Evolutionary conservation across 345 rosid species (phyloP).

Genomic region (Arabidopsis arenosa): DNA sequence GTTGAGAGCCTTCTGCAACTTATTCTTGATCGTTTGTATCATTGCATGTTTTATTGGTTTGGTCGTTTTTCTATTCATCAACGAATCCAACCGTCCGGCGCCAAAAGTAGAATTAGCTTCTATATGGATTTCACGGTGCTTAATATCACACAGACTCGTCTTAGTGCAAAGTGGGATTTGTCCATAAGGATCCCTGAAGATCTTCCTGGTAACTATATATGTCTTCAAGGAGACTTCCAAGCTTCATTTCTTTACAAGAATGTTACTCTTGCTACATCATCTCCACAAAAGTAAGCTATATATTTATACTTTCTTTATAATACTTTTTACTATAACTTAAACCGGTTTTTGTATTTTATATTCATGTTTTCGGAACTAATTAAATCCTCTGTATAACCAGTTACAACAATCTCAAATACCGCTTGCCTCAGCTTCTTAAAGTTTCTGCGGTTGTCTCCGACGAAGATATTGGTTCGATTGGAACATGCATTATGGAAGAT

Average conservation of each 20-base stretch:
- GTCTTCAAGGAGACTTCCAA: constrained; percentile 33
- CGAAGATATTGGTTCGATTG: neutral
- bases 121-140: constrained; percentile 9
- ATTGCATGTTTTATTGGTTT: too few species aligned
- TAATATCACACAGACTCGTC: constrained; percentile 2
- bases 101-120: constrained; percentile 17
- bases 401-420: neutral
- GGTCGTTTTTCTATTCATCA: too few species aligned
- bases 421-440: neutral
- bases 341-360: too few species aligned
- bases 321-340: too few species aligned
- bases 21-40: too few species aligned
- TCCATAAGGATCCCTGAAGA: neutral
- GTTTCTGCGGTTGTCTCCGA: neutral
- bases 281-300: constrained; percentile 14
- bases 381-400: constrained; percentile 2
- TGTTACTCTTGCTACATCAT: constrained; percentile 17
- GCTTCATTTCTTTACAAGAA: constrained; percentile 24
- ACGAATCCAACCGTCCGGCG: neutral
- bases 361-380: neutral
- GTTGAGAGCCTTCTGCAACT: too few species aligned
- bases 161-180: constrained; percentile 21
- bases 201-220: neutral
- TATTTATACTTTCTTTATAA: too few species aligned
- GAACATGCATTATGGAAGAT: constrained; percentile 20